Base-by-base conservation (phyloP, 441 rosid species). In the Euphorbia celastroides region DNA sequence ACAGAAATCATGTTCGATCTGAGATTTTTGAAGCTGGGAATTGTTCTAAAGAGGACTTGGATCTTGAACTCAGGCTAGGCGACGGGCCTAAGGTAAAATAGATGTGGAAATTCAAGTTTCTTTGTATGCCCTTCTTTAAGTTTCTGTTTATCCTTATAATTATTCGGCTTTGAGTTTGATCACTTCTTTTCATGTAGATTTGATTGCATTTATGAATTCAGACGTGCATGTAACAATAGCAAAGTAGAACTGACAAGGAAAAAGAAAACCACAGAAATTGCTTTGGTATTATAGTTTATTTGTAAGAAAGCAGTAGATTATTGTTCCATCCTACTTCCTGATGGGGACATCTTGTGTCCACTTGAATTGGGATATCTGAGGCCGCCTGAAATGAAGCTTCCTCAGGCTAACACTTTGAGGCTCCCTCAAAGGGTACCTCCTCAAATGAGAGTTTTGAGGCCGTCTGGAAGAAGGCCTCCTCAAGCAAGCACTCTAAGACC, bases 21-120 rank as follows among this genome's bases (percentile, higher is more conserved):
- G 83, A 79, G 65, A 71, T 74, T 65, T 58, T 55, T 31, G 81
- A 78, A 73, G 77, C 69, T 17, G 78, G 78, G 71, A 71, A 75
- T 65, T 71, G 70, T 70, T 57, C 77, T 3, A 67, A 76, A 71
- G 93, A 90, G 67, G 99, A 87, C 23, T 67, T 93, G 75, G 98
- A 93, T 86, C 98, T 93, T 68, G 98, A 93, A 79, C 97, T 93
- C 68, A 82, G 98, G 80, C 96, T 93, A 27, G 97, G 96, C 4
- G 62, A 75, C 57, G 83, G 79, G 55, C 88, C 89, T 34, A 83
- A 84, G 91, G 83, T 77, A 75, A 87, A 76, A 44, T 78, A 78
- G 77, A 65, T 66, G 72, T 73, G 54, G 42, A 51, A 71, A 48
- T 56, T 44, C 41, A 57, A 70, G 52, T 55, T 28, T 32, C 67